Conservation (phyloP, 2,329 filamentous ascomycete species). For the Cladosporium sp. region DNA sequence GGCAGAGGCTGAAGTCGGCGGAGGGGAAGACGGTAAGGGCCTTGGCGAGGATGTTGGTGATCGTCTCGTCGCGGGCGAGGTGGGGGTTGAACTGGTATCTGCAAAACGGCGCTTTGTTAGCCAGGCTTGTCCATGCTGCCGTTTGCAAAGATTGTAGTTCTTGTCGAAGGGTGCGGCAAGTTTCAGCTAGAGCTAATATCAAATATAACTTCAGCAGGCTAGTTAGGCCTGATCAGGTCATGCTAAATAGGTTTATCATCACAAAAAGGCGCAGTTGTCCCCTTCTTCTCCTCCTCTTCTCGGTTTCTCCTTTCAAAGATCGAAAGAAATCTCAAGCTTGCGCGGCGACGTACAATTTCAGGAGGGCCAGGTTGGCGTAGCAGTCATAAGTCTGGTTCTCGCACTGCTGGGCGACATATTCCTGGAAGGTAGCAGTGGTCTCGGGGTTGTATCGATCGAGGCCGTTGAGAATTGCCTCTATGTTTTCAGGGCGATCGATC, state of each 20-base stretch:
- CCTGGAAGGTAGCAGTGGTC: conserved; percentile 86
- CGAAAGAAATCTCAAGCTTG: neutral
- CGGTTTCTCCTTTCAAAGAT: conserved; percentile 36
- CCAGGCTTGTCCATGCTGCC: neutral
- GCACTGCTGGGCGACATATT: conserved; percentile 91
- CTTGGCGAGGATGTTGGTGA: conserved; percentile 99
- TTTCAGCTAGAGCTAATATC: conserved; percentile 70
- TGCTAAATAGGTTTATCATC: conserved; percentile 94
- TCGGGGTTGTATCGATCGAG: conserved; percentile 98
- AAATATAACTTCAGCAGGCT: conserved; percentile 57
- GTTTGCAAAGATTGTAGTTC: conserved; percentile 1
- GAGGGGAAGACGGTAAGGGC: conserved; percentile 94
- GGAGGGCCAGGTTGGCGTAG: conserved; percentile 89
- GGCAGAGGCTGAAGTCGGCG: conserved; percentile 86
- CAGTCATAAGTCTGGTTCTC: conserved; percentile 90
- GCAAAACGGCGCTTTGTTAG: conserved; percentile 11
- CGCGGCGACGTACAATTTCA: conserved; percentile 81
- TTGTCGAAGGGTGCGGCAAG: conserved; percentile 1
- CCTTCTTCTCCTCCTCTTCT: conserved; percentile 75
- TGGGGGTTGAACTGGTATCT: conserved; percentile 99
- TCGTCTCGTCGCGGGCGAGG: conserved; percentile 91
- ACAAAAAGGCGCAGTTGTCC: conserved; percentile 38
- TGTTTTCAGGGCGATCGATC: conserved; percentile 84
- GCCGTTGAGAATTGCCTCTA: conserved; percentile 89
- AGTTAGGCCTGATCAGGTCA: conserved; percentile 72